Base-by-base conservation (phyloP, 306 rosid genomes). In the Hippophae gyantsensis region DNA sequence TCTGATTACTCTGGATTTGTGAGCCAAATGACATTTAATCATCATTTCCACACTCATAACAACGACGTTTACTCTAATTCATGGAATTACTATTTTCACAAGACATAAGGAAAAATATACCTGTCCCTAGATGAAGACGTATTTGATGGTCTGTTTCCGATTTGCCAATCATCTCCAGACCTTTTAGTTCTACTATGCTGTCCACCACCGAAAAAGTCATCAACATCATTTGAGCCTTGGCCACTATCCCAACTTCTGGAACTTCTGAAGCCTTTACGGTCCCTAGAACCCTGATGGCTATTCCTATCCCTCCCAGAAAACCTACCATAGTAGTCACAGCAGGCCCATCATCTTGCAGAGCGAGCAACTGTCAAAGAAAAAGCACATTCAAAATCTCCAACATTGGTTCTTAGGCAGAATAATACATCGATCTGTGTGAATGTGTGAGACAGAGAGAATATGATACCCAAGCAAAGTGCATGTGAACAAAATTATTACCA, bases 321-420 rank as follows among this genome's bases (percentile, higher is more conserved):
- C 71, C 43, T 82, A 18, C 97, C 95, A 27, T 93, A 92, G 80
- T 62, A 64, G 81, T 88, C 99, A 74, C 59, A 7, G 92, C 62
- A 42, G 99, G 95, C 47, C 93, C 99, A 45, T 92, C 97, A 64
- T 92, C 99, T 88, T 92, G 97, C 79, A 92, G 72, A 66, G 93
- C 64, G 69, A 96, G 99, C 69, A 92, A 76, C 99, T 92, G 90
- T 75, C 63, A 66, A 58, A 62, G 71, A 23, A 70, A 56, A 66
- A 68, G 13, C 6, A 56, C 55, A 65, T 47, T 53, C 51, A 7
- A 51, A 52, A 52, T 54, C 61, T 53, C 68, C 9, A 68, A 65
- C 44, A 41, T 66, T 62, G 63, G 63, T n/a, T 58, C 40, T 52
- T 54, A 48, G 62, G 56, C 43, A n/a, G 62, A 18, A 18, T 18